phyloP scores from a whole-genome alignment of 305 asterid species.

The Petunia hybrid region DNA sequence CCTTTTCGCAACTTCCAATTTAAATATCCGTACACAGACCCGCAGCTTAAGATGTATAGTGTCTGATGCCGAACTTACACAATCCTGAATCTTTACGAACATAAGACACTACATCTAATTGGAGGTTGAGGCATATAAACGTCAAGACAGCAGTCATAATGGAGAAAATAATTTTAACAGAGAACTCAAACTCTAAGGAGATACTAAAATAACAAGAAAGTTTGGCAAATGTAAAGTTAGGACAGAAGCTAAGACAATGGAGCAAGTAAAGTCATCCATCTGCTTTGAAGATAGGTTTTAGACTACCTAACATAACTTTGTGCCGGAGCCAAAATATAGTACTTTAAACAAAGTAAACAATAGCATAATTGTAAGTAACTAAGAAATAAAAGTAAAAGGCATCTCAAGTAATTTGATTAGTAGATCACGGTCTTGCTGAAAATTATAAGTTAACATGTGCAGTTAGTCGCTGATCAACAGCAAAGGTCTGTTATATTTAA shows the following conservation, averaged over 20 bases:
- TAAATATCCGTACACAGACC: not conserved
- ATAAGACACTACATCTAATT: not conserved
- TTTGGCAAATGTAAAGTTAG: not conserved
- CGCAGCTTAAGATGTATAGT: conserved; percentile 6
- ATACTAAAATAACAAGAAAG: conserved; percentile 8
- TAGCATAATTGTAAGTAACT: not conserved
- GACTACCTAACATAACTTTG: not conserved
- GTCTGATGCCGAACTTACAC: not conserved
- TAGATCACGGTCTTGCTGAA: not conserved
- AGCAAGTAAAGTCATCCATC: not conserved
- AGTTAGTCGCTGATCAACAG: not conserved
- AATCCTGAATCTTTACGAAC: conserved; percentile 1
- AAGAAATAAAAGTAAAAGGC: not conserved
- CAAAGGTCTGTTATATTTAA: not conserved
- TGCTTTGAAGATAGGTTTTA: not conserved
- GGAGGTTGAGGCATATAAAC: conserved; percentile 7
- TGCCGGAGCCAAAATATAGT: conserved; percentile 12
- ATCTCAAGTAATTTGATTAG: not conserved
- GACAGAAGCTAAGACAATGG: conserved; percentile 5
- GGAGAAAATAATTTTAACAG: not conserved
- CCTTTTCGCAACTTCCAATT: not conserved
- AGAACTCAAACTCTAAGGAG: conserved; percentile 9
- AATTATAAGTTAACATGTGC: conserved; percentile 10
- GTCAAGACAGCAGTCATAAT: conserved; percentile 13
- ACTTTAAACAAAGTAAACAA: conserved; percentile 3